Evolutionary conservation across 176 grass and related monocot species (phyloP), one percentile per base, ranked within the genome.

Genomic region (Rhynchospora breviuscula): DNA sequence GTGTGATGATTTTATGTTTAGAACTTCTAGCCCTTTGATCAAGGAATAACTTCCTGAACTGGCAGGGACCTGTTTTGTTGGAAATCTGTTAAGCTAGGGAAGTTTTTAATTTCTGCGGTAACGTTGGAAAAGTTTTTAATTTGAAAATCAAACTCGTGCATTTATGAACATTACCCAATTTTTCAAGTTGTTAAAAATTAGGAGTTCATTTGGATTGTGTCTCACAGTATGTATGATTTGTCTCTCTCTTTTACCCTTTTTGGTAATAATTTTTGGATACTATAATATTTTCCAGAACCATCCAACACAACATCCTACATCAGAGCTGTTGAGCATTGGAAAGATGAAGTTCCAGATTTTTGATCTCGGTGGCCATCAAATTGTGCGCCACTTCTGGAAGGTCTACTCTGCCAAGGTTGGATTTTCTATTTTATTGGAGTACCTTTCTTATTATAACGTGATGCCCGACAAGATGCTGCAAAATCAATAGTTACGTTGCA

Each of bases 261-360:
- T 33, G 10, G 33, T 13, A 7, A 31, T 17, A 33, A 10, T 67
- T 13, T 35, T 0, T 6, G 31, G 6, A 14, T 31, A 8, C 14
- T 2, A 10, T 67, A 67, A 8, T 43, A 67, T 14, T 67, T 12
- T 12, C 15, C 57, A 83, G 79, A 84, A 93, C 79, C 63, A 79
- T 85, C 91, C 89, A 29, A 93, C 89, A 47, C 91, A 91, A 70
- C 76, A 91, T 1, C 91, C 91, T 43, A 93, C 91, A 21, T 87
- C 85, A 23, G 89, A 93, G 81, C 87, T 89, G 84, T 78, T 93
- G 89, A 87, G 89, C 89, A 91, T 91, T 18, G 91, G 89, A 43
- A 25, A 22, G 48, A 89, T 93, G 76, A 91, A 76, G 82, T 91
- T 93, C 81, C 85, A 80, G 81, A 87, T 85, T 3, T 93, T 91